A percentile compares a stretch with the other conserved stretches of the same genome.
Evolutionary conservation across 1,139 yeast genomes (phyloP).

Genomic region (Taphrina communis): DNA sequence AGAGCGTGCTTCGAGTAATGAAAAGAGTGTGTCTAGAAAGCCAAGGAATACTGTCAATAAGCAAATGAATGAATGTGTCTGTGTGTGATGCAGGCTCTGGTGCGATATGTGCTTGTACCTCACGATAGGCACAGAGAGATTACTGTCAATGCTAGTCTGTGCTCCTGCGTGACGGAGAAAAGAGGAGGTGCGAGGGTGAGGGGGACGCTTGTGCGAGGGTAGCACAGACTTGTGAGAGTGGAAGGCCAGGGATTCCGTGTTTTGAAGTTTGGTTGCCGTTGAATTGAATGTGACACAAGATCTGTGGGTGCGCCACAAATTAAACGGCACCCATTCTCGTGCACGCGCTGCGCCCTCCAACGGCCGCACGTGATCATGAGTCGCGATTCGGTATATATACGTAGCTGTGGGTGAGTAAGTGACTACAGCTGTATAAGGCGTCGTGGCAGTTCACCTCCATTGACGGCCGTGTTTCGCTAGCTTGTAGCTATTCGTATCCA

Average conservation of each 20-base stretch:
- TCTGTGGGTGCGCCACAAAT: not conserved
- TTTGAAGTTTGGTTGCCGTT: conserved; percentile 19
- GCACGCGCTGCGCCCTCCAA: not conserved
- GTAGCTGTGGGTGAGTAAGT: too few relatives aligned
- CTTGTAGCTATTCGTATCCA: too few relatives aligned
- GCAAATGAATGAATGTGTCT: not conserved
- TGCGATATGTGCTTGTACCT: not conserved
- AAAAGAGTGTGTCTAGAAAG: too few relatives aligned
- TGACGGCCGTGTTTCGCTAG: too few relatives aligned
- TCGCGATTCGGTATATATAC: too few relatives aligned
- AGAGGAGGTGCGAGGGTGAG: not conserved
- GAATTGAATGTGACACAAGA: conserved; percentile 5
- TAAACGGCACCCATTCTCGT: too few relatives aligned
- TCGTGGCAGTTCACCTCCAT: too few relatives aligned
- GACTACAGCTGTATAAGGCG: too few relatives aligned
- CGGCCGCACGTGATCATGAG: not conserved
- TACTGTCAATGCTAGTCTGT: not conserved
- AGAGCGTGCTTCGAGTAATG: not conserved
- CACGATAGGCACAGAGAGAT: not conserved
- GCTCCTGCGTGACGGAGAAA: not conserved
- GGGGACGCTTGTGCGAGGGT: conserved; percentile 4
- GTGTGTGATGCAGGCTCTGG: not conserved
- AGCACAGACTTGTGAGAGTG: conserved; percentile 1
- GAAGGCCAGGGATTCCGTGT: not conserved
- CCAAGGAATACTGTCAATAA: not conserved